A percentile compares a stretch with the other conserved stretches of the same genome.
Conservation (phyloP, 2,329 filamentous ascomycete genomes). For the Xylariaceae sp. region DNA sequence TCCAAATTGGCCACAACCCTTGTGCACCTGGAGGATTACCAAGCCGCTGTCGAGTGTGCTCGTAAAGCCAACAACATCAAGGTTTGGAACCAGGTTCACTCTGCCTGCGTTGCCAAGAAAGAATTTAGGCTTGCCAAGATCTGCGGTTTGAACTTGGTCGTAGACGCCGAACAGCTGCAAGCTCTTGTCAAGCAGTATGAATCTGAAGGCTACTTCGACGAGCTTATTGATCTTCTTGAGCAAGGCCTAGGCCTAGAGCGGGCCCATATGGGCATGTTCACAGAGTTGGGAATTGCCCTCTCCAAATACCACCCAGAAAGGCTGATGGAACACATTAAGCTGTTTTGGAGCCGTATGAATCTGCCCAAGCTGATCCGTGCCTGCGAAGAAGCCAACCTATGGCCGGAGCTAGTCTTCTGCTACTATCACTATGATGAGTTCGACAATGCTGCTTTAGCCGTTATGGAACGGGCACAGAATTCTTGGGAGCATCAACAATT, state of each 20-base stretch:
- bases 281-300: slow-evolving; percentile 86
- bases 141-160: slow-evolving; percentile 96
- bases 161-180: slow-evolving; percentile 94
- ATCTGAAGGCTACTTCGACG: slow-evolving; percentile 95
- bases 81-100: slow-evolving; percentile 98
- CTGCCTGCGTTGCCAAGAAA: slow-evolving; percentile 95
- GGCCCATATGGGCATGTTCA: slow-evolving; percentile 97
- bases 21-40: slow-evolving; percentile 96
- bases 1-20: slow-evolving; percentile 97
- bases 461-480: slow-evolving; percentile 97
- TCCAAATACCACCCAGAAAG: slow-evolving; percentile 95
- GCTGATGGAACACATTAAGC: slow-evolving; percentile 97
- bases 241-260: slow-evolving; percentile 92
- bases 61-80: slow-evolving; percentile 99
- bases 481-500: slow-evolving; percentile 99
- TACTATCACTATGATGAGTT: slow-evolving; percentile 99
- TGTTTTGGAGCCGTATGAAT: slow-evolving; percentile 98
- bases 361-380: slow-evolving; percentile 95
- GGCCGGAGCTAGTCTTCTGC: slow-evolving; percentile 97
- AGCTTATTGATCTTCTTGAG: slow-evolving; percentile 92
- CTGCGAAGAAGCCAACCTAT: slow-evolving; percentile 92
- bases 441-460: slow-evolving; percentile 94
- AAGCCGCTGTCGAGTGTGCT: slow-evolving; percentile 95
- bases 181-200: slow-evolving; percentile 97
- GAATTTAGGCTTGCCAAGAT: slow-evolving; percentile 99